phyloP scores from a whole-genome alignment of 805 yeast genomes.

The Metschnikowia koreensis region DNA sequence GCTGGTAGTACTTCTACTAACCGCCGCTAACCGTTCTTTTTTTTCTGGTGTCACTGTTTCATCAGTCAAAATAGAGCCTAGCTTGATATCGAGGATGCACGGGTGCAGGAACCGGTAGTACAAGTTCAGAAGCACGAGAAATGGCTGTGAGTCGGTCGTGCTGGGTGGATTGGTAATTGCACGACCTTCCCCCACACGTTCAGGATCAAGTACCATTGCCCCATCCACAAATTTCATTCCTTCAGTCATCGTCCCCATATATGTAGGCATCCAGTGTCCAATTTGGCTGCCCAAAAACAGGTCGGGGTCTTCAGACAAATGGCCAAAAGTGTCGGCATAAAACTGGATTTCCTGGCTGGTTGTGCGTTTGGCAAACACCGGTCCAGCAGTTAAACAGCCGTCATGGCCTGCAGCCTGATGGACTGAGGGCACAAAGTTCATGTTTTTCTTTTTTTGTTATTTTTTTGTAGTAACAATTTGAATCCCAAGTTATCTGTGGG shows the following conservation, averaged over 20 bases:
- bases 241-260: conserved; percentile 55
- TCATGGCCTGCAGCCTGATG: conserved; percentile 94
- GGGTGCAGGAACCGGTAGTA: conserved; percentile 63
- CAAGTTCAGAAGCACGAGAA: conserved; percentile 70
- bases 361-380: conserved; percentile 71
- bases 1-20: conserved; percentile 72
- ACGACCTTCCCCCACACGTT: neutral
- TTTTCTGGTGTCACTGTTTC: conserved; percentile 51
- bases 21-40: conserved; percentile 55
- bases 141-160: conserved; percentile 18
- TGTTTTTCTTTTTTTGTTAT: neutral
- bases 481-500: no score
- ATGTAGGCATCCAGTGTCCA: conserved; percentile 61
- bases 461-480: neutral
- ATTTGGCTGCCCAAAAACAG: conserved; percentile 32
- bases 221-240: conserved; percentile 27
- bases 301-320: conserved; percentile 21
- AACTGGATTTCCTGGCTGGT: conserved; percentile 68
- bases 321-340: conserved; percentile 43
- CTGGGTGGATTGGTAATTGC: neutral
- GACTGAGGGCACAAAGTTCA: conserved; percentile 15
- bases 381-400: conserved; percentile 70
- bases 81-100: conserved; percentile 75
- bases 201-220: conserved; percentile 9
- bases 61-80: conserved; percentile 74